phyloP scores from a whole-genome alignment of 805 yeast genomes.

The Yarrowia bubula region DNA sequence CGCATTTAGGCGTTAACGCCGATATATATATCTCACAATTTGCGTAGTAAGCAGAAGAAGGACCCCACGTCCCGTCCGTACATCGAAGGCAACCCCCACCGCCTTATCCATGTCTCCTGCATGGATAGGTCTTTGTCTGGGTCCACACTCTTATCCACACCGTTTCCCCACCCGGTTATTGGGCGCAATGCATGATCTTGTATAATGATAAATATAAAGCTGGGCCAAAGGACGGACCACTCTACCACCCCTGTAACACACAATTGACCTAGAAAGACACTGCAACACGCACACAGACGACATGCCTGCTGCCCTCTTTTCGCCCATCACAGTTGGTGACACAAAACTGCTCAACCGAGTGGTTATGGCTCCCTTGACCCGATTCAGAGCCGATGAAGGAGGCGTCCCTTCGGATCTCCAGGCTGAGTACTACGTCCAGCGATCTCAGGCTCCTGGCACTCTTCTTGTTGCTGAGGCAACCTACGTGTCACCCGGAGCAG shows the following conservation, averaged over 20 bases:
- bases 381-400: slow-evolving; percentile 43
- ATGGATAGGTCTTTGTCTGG: neutral
- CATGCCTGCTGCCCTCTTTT: slow-evolving; percentile 29
- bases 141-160: neutral
- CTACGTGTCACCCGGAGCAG: slow-evolving; percentile 41
- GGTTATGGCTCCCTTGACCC: slow-evolving; percentile 52
- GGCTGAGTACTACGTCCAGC: slow-evolving; percentile 54
- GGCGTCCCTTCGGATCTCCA: slow-evolving; percentile 48
- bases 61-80: too few relatives aligned
- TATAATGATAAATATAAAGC: neutral
- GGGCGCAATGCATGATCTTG: slow-evolving; percentile 11
- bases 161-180: slow-evolving; percentile 7
- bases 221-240: neutral
- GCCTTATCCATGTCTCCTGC: neutral
- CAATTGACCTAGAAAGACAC: neutral
- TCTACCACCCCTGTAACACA: neutral
- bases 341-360: slow-evolving; percentile 42
- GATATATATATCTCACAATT: too few relatives aligned
- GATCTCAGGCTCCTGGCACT: slow-evolving; percentile 53
- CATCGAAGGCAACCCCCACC: neutral
- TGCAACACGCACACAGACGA: neutral
- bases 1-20: neutral
- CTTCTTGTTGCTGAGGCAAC: slow-evolving; percentile 62
- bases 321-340: slow-evolving; percentile 37
- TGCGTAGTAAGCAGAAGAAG: too few relatives aligned